phyloP scores from a whole-genome alignment of 768 basidiomycete species.

The Suillus subalutaceus region DNA sequence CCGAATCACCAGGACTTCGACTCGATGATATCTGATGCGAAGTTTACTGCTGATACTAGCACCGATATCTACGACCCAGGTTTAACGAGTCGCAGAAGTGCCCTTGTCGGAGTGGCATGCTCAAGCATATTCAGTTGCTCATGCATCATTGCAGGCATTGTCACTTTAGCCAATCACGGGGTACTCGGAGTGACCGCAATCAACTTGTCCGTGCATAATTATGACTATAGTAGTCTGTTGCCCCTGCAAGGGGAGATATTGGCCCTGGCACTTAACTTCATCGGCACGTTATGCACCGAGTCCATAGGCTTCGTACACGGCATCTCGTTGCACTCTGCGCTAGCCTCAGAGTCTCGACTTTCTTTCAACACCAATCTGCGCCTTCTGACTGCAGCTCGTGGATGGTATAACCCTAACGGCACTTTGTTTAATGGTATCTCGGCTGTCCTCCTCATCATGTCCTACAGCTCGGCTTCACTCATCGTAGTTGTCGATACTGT shows the following conservation, averaged over 20 bases:
- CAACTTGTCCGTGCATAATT: too few species aligned
- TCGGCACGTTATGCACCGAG: slow-evolving; percentile 32
- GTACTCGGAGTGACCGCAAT: neutral
- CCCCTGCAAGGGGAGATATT: slow-evolving; percentile 20
- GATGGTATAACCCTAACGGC: slow-evolving; percentile 27
- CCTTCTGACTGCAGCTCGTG: slow-evolving; percentile 25
- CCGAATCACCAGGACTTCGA: slow-evolving; percentile 18
- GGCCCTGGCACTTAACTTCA: slow-evolving; percentile 25
- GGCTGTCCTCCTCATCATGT: slow-evolving; percentile 32
- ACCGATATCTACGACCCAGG: slow-evolving; percentile 34
- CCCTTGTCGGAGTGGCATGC: slow-evolving; percentile 27
- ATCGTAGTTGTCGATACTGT: slow-evolving; percentile 18
- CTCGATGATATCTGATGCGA: slow-evolving; percentile 23
- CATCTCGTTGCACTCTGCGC: slow-evolving; percentile 29
- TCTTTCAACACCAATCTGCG: slow-evolving; percentile 35
- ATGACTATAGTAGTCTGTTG: too few species aligned
- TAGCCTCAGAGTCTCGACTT: slow-evolving; percentile 28
- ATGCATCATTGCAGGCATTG: slow-evolving; percentile 28
- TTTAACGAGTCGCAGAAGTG: slow-evolving; percentile 23
- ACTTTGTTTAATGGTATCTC: slow-evolving; percentile 23
- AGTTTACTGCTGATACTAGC: slow-evolving; percentile 20
- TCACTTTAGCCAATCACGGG: slow-evolving; percentile 19
- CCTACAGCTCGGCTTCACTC: slow-evolving; percentile 32
- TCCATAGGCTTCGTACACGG: slow-evolving; percentile 32
- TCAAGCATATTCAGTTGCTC: slow-evolving; percentile 23